A percentile compares a stretch with the other conserved stretches of the same genome.
phyloP scores from a whole-genome alignment of 331 rosid species.

The Phaseolus coccineus region DNA sequence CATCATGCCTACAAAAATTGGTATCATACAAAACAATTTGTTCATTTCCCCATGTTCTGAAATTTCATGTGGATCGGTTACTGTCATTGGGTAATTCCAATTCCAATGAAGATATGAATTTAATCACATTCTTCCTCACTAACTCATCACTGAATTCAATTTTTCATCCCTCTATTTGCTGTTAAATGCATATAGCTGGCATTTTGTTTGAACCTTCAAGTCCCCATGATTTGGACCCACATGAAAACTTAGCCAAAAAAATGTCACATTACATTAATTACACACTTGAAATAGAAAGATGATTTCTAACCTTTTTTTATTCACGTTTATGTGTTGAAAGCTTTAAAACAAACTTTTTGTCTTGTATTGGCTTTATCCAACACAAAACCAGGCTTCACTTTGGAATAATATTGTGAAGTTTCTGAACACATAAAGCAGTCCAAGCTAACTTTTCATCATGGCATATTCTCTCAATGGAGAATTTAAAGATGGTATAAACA shows the following conservation, averaged over 20 bases:
- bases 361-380: not conserved
- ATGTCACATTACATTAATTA: too few relatives aligned
- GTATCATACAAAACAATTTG: too few relatives aligned
- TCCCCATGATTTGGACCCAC: constrained; percentile 4
- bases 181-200: not conserved
- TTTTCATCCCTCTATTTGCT: not conserved
- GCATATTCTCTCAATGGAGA: not conserved
- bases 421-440: not conserved
- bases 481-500: not conserved
- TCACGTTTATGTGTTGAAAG: not conserved
- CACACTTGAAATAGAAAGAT: too few relatives aligned
- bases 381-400: constrained; percentile 12
- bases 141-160: not conserved
- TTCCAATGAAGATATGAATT: not conserved
- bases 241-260: too few relatives aligned
- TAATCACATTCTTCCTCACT: not conserved
- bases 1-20: not conserved
- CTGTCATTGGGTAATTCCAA: too few relatives aligned
- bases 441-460: not conserved
- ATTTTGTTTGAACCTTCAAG: not conserved
- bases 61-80: not conserved
- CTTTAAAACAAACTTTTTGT: constrained; percentile 18
- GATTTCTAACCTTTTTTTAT: not conserved
- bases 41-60: not conserved
- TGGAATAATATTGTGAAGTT: not conserved